Evolutionary conservation across 768 basidiomycete species (phyloP).

Genomic region (Exidia glandulosa): DNA sequence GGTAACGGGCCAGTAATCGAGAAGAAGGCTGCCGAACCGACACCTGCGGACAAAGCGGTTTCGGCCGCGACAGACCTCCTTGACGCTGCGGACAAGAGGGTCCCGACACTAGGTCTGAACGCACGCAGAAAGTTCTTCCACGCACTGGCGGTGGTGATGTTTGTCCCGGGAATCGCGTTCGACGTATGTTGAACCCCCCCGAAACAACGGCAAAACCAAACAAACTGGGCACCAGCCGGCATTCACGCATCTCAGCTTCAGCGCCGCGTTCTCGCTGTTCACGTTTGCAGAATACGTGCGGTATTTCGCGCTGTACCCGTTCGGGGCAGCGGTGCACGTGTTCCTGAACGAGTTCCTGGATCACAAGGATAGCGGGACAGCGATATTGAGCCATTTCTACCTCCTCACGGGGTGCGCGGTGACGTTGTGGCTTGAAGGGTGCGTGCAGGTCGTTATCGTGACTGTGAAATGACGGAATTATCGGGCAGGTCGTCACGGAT

Average conservation of each 20-base stretch:
- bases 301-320: constrained; percentile 96
- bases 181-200: constrained; percentile 52
- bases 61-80: constrained; percentile 41
- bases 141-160: constrained; percentile 91
- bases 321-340: constrained; percentile 84
- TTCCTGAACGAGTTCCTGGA: constrained; percentile 98
- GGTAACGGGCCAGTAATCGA: constrained; percentile 6
- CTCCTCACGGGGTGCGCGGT: constrained; percentile 91
- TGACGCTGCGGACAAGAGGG: constrained; percentile 81
- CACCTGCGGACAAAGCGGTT: constrained; percentile 7
- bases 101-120: constrained; percentile 83
- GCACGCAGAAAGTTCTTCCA: constrained; percentile 96
- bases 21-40: constrained; percentile 9
- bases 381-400: constrained; percentile 96
- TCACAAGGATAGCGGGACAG: constrained; percentile 87
- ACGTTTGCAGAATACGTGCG: constrained; percentile 95
- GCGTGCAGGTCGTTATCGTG: constrained; percentile 19
- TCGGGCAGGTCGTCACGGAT: constrained; percentile 34
- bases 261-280: constrained; percentile 88
- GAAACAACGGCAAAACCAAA: background rate
- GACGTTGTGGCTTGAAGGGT: constrained; percentile 93
- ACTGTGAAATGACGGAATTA: constrained; percentile 1
- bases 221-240: constrained; percentile 81
- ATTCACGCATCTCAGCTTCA: constrained; percentile 91
- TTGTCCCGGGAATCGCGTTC: constrained; percentile 83